These are phyloP conservation scores for Jackrogersella minutella DNA, from an alignment of 495 filamentous ascomycete genomes.

Conservation along the genomic window DNA sequence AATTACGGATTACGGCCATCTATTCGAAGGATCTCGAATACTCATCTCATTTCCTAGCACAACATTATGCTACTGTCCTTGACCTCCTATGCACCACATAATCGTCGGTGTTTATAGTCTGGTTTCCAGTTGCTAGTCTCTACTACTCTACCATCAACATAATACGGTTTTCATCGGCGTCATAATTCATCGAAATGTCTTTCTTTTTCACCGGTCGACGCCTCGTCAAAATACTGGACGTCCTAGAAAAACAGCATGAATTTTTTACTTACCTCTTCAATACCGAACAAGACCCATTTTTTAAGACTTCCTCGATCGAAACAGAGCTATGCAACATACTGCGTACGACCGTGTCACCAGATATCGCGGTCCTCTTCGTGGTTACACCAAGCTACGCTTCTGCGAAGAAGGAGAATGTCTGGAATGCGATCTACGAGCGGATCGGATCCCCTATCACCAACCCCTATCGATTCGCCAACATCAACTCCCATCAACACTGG, in stretches of 20 bases:
- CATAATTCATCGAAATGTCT: too few species aligned
- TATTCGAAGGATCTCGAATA: neutral
- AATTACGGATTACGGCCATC: too few species aligned
- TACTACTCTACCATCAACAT: neutral
- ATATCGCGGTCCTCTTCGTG: neutral
- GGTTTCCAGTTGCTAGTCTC: neutral
- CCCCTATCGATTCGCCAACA: constrained; percentile 9
- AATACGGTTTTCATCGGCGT: too few species aligned
- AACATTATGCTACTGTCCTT: too few species aligned
- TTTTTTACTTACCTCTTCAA: neutral
- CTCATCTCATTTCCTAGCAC: too few species aligned
- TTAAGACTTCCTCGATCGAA: neutral
- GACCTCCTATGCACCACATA: too few species aligned
- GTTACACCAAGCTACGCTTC: neutral
- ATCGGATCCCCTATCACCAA: neutral
- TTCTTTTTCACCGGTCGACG: neutral
- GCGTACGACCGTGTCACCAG: neutral
- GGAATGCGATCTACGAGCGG: neutral
- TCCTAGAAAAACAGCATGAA: neutral
- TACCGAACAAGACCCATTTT: neutral
- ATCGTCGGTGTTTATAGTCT: too few species aligned
- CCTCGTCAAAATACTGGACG: constrained; percentile 5
- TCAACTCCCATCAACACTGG: constrained; percentile 8
- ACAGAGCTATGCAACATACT: neutral
- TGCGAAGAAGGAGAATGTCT: neutral